Evolutionary conservation across 371 early-diverging fungal species (phyloP).

Genomic region (Rhizopus delemar): DNA sequence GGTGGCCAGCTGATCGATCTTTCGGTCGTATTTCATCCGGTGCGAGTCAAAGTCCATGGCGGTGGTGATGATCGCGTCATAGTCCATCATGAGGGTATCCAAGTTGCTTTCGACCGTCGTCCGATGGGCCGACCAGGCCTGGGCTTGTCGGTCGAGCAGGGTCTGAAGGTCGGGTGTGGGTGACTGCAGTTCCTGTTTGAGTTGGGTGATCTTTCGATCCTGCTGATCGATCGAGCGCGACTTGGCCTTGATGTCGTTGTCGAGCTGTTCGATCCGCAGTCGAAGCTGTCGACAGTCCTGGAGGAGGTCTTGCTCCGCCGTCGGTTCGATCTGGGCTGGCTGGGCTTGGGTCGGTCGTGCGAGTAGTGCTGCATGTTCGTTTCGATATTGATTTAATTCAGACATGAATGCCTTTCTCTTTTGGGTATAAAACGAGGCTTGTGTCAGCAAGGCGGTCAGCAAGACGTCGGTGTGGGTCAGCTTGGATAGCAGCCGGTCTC

Average conservation of each 20-base stretch:
- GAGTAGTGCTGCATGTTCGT: slow-evolving; percentile 18
- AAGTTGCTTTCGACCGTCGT: slow-evolving; percentile 42
- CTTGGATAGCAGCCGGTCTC: neutral
- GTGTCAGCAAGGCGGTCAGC: slow-evolving; percentile 24
- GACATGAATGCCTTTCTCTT: slow-evolving; percentile 21
- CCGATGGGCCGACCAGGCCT: slow-evolving; percentile 34
- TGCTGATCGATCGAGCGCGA: slow-evolving; percentile 32
- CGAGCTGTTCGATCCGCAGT: slow-evolving; percentile 28
- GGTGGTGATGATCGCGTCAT: slow-evolving; percentile 50
- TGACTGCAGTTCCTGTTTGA: slow-evolving; percentile 24
- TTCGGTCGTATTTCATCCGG: slow-evolving; percentile 46
- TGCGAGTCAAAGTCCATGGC: slow-evolving; percentile 56
- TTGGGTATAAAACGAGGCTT: slow-evolving; percentile 17
- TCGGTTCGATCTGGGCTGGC: slow-evolving; percentile 7
- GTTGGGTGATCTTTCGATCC: slow-evolving; percentile 32
- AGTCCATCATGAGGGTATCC: slow-evolving; percentile 51
- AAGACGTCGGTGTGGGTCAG: neutral
- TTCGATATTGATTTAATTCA: slow-evolving; percentile 25
- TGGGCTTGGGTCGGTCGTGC: slow-evolving; percentile 7
- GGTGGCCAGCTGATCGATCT: slow-evolving; percentile 33
- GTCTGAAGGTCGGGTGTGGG: neutral
- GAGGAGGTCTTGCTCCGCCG: slow-evolving; percentile 15
- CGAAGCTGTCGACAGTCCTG: slow-evolving; percentile 22
- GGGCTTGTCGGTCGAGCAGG: slow-evolving; percentile 31
- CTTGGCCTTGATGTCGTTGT: slow-evolving; percentile 36